Conservation (phyloP, 2,329 filamentous ascomycete species). For the Leptographium radiaticola region DNA sequence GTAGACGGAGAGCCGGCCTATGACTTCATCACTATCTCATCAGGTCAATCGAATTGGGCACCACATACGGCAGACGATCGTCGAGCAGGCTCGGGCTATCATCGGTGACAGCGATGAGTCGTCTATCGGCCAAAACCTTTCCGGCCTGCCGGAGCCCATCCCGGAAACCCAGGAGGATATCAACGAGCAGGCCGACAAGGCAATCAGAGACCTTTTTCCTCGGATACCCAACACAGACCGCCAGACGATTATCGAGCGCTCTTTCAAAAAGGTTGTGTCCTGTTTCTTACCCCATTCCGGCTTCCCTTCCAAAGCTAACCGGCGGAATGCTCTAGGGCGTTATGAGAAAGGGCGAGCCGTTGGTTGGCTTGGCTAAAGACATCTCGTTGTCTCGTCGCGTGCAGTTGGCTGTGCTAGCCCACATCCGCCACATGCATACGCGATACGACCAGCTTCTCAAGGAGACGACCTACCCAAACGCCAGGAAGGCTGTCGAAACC, state of each 20-base stretch:
- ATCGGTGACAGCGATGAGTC: conserved; percentile 16
- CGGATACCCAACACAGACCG: conserved; percentile 53
- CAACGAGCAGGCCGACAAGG: conserved; percentile 47
- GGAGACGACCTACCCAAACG: conserved; percentile 45
- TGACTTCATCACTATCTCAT: conserved; percentile 24
- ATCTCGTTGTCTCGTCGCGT: conserved; percentile 48
- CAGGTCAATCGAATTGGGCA: conserved; percentile 47
- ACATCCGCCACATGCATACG: conserved; percentile 55
- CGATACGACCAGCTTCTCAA: conserved; percentile 48
- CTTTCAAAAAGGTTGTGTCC: conserved; percentile 46
- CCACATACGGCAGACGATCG: conserved; percentile 45
- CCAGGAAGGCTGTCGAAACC: conserved; percentile 46
- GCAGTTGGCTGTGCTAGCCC: conserved; percentile 51
- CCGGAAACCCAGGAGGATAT: conserved; percentile 47
- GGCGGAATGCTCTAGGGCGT: conserved; percentile 25
- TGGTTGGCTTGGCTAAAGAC: conserved; percentile 43
- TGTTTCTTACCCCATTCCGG: background rate
- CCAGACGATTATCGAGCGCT: conserved; percentile 46
- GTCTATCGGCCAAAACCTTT: conserved; percentile 1
- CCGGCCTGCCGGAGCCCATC: conserved; percentile 39
- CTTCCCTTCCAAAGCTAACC: background rate
- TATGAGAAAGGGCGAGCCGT: conserved; percentile 36
- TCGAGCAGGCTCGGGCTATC: conserved; percentile 36
- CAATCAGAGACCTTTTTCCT: conserved; percentile 50
- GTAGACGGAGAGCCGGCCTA: background rate